phyloP scores from a whole-genome alignment of 164 flowering plant genomes.

The Dillenia turbinata region DNA sequence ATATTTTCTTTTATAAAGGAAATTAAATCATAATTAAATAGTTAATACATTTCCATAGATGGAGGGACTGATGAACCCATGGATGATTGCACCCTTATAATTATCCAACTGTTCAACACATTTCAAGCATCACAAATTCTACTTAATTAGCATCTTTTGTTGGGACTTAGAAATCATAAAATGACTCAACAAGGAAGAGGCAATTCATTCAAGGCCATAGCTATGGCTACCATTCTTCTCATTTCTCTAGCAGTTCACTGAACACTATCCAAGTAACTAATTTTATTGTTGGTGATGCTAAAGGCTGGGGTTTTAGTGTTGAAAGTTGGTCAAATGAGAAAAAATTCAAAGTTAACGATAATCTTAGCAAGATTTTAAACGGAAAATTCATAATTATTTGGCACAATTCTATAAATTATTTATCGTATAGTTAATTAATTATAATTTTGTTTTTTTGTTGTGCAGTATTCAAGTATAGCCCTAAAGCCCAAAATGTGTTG shows the following conservation, averaged over 20 bases:
- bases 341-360: conserved; percentile 22
- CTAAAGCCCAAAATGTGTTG: conserved; percentile 13
- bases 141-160: too few relatives aligned
- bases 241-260: background rate
- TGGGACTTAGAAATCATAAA: background rate
- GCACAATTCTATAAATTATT: background rate
- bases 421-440: too few relatives aligned
- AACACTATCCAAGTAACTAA: conserved; percentile 8
- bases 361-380: conserved; percentile 1
- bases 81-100: too few relatives aligned
- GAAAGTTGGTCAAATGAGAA: conserved; percentile 16
- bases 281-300: conserved; percentile 15
- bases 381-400: background rate
- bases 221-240: background rate
- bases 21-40: too few relatives aligned
- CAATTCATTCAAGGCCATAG: conserved; percentile 8
- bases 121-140: too few relatives aligned
- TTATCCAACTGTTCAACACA: too few relatives aligned
- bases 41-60: background rate
- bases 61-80: background rate
- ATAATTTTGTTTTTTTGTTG: background rate
- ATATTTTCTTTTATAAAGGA: too few relatives aligned
- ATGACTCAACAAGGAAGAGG: conserved; percentile 21
- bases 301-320: conserved; percentile 20
- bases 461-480: conserved; percentile 18